A percentile compares a stretch with the other conserved stretches of the same genome.
Conservation (phyloP, 192 early-diverging fungal species). For the Rhizophagus sp. region DNA sequence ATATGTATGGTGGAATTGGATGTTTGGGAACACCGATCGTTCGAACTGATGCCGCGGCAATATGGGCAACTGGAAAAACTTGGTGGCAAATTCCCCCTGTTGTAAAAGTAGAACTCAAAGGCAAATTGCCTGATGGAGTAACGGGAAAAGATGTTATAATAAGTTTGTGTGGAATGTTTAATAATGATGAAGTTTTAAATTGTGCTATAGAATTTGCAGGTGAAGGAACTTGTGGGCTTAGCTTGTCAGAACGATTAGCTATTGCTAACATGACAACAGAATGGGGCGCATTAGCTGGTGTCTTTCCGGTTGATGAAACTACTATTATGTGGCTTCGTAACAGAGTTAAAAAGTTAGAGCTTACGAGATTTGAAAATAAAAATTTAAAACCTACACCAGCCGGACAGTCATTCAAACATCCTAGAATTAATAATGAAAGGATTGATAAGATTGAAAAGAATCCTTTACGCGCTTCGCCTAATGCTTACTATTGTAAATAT, state of each 20-base stretch:
- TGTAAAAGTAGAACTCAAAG: slow-evolving; percentile 84
- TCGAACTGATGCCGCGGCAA: slow-evolving; percentile 95
- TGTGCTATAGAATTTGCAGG: slow-evolving; percentile 96
- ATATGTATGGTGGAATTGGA: slow-evolving; percentile 99
- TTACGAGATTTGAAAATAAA: slow-evolving; percentile 54
- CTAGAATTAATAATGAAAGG: slow-evolving; percentile 55
- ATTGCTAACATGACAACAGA: slow-evolving; percentile 99
- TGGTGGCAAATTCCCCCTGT: slow-evolving; percentile 99
- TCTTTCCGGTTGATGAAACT: slow-evolving; percentile 89
- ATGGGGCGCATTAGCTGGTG: slow-evolving; percentile 97
- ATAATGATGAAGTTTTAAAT: slow-evolving; percentile 95
- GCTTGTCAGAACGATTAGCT: slow-evolving; percentile 89
- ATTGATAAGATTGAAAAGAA: slow-evolving; percentile 45
- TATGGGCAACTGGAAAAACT: slow-evolving; percentile 96
- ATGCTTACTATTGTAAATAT: slow-evolving; percentile 81
- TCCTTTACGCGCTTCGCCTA: slow-evolving; percentile 50
- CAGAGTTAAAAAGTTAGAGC: slow-evolving; percentile 55
- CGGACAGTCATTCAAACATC: slow-evolving; percentile 52
- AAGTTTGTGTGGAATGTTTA: slow-evolving; percentile 88
- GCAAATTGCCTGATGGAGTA: slow-evolving; percentile 75
- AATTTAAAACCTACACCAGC: slow-evolving; percentile 45
- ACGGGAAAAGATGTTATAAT: slow-evolving; percentile 98
- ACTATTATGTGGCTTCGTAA: slow-evolving; percentile 73
- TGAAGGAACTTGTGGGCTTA: slow-evolving; percentile 60
- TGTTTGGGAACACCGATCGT: slow-evolving; percentile 96